Conservation (phyloP, 2,329 filamentous ascomycete species). For the Plenodomus lindquistii region DNA sequence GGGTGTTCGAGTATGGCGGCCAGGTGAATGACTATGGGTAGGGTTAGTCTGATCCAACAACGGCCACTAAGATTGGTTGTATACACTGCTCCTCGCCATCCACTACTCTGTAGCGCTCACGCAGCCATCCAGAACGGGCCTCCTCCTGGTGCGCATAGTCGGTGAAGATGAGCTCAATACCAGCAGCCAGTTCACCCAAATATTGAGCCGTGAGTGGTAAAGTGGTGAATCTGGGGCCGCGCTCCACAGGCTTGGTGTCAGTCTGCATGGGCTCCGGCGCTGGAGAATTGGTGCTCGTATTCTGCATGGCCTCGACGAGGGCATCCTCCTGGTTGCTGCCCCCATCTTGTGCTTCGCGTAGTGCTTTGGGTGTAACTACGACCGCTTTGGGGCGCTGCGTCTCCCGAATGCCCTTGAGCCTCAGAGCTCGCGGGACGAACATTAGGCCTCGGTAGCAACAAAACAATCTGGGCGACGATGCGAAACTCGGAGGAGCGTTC, state of each 20-base stretch:
- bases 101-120: constrained; percentile 25
- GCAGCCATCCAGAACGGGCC: constrained; percentile 29
- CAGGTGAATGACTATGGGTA: constrained; percentile 35
- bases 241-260: constrained; percentile 9
- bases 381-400: constrained; percentile 12
- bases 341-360: constrained; percentile 3
- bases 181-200: constrained; percentile 33
- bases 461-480: not conserved
- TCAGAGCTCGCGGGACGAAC: constrained; percentile 40
- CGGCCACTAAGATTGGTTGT: not conserved
- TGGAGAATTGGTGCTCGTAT: constrained; percentile 27
- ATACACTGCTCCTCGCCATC: constrained; percentile 32
- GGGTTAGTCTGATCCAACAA: constrained; percentile 1
- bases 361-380: not conserved
- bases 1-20: constrained; percentile 35
- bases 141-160: constrained; percentile 42
- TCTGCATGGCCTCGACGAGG: constrained; percentile 27
- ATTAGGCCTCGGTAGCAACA: constrained; percentile 11
- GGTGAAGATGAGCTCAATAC: constrained; percentile 40
- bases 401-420: constrained; percentile 36
- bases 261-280: constrained; percentile 10
- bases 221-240: constrained; percentile 25
- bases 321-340: constrained; percentile 21
- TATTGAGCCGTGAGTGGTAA: constrained; percentile 30
- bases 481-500: not conserved